Base-by-base conservation (phyloP, 805 yeast species). In the Teunomyces atbi region DNA sequence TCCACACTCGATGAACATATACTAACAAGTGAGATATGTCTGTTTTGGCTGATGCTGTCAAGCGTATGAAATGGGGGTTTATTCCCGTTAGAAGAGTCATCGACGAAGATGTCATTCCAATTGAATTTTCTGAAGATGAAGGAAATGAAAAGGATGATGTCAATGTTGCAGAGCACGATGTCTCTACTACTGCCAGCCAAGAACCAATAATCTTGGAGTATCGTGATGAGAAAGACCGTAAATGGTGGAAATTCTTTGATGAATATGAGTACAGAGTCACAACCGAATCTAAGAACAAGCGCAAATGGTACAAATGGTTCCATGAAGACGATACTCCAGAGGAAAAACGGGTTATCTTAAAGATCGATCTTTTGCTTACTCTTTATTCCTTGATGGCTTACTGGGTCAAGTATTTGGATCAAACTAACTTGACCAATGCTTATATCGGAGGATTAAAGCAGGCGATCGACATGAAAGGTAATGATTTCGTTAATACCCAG, bases 351-450 rank as follows among this genome's bases (percentile, higher is more conserved):
- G 55, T 68, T 20, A 59, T 68, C 21, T 20, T 63, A 39, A 68
- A 68, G 45, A 51, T 68, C 27, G 74, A 68, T 47, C 44, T 68
- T 10, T 41, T 65, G 20, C 53, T 68, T 33, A 63, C 73, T 8
- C 48, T 68, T 29, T 68, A 66, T 46, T 62, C 71, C 6, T 52
- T 68, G 46, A 53, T 62, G 55, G 56, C 79, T 1, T 83, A 83
- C 61, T 85, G 86, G 86, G 79, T 84, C 45, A 84, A 84, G 59
- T 79, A 81, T 45, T 65, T 85, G 41, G 89, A 85, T 57, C 75
- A 74, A 46, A 69, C 78, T 38, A 85, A 84, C 60, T 66, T 80
- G 46, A 76, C 74, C 49, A 82, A 83, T 56, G 89, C 89, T 1
- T 84, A 83, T 55, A 82, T 81, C 34, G 76, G 83, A 13, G 85